Percentiles rank a stretch among this genome's conserved stretches.
phyloP scores from a whole-genome alignment of 2,329 filamentous ascomycete genomes.

The Drechslerella stenobrocha region DNA sequence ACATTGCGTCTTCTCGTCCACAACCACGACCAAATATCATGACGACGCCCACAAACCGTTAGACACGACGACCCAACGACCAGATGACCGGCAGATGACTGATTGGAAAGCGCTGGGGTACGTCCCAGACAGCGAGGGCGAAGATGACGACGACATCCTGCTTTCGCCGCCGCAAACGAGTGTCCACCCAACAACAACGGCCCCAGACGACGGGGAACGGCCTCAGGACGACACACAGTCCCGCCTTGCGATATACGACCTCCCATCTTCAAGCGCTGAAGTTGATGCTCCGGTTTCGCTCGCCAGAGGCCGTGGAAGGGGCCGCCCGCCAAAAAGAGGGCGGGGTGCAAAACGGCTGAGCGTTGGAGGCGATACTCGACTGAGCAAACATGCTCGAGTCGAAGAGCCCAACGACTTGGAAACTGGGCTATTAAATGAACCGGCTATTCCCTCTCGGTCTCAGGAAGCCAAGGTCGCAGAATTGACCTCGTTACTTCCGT shows the following conservation, averaged over 20 bases:
- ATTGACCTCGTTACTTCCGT: neutral
- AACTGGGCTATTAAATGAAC: slow-evolving; percentile 1
- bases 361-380: slow-evolving; percentile 21
- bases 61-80: slow-evolving; percentile 22
- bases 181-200: neutral
- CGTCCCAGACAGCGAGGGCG: slow-evolving; percentile 53
- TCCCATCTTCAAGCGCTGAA: slow-evolving; percentile 31
- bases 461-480: neutral
- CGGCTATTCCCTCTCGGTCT: neutral
- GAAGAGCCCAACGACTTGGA: slow-evolving; percentile 12
- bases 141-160: slow-evolving; percentile 50
- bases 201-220: slow-evolving; percentile 6
- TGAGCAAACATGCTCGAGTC: slow-evolving; percentile 30
- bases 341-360: slow-evolving; percentile 34
- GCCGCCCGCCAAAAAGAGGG: slow-evolving; percentile 29
- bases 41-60: slow-evolving; percentile 2
- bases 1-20: slow-evolving; percentile 11
- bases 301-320: slow-evolving; percentile 19
- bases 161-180: slow-evolving; percentile 14
- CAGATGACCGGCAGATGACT: slow-evolving; percentile 49
- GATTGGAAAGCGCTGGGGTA: slow-evolving; percentile 52
- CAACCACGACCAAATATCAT: slow-evolving; percentile 21
- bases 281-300: slow-evolving; percentile 2
- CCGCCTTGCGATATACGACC: slow-evolving; percentile 26
- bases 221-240: neutral